Base-by-base conservation (phyloP, 2,329 filamentous ascomycete genomes). In the Akanthomyces lecanii region DNA sequence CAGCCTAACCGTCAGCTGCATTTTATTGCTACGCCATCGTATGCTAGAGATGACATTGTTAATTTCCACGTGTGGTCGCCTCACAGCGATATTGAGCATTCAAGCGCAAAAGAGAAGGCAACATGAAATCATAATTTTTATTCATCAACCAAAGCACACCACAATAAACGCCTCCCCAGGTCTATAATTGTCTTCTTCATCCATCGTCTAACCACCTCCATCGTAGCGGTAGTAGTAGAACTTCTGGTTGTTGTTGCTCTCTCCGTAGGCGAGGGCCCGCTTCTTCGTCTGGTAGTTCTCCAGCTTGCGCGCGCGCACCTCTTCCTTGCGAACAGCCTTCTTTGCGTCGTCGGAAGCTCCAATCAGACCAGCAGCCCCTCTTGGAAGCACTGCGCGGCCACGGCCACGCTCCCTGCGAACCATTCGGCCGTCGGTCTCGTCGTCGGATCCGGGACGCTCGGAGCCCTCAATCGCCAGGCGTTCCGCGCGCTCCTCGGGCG, bases 321-420 rank as follows among this genome's bases (percentile, higher is more conserved):
- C 90, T 10, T 84, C 81, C 53, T 83, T 83, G 25, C 79, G 77
- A 21, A 90, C 85, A 66, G 88, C 85, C 58, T 83, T 83, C 78
- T 88, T 94, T 81, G 91, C 90, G 64, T 84, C 80, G n/a, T 89
- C 88, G 6, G 85, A 87, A 7, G 91, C 90, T 51, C 91, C 90
- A 52, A 87, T 72, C 89, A 97, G 90, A 50, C 92, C 92, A 36
- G 83, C 89, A 66, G 92, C 87, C 23, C 86, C 88, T 65, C 92
- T 86, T 59, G 82, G 86, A 51, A 88, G 79, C 25, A 90, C 73
- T 21, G 84, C 82, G 50, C 84, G 80, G 65, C 82, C 80, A 64
- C 77, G 78, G 59, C 76, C 73, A 54, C 71, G 73, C 57, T 76
- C 74, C 45, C 72, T 71, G 54, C 70, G 71, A 21, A 71, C 70